Evolutionary conservation across 495 filamentous ascomycete species (phyloP), one percentile per base, ranked within the genome.

Genomic region (Chlorociboria aeruginascens): DNA sequence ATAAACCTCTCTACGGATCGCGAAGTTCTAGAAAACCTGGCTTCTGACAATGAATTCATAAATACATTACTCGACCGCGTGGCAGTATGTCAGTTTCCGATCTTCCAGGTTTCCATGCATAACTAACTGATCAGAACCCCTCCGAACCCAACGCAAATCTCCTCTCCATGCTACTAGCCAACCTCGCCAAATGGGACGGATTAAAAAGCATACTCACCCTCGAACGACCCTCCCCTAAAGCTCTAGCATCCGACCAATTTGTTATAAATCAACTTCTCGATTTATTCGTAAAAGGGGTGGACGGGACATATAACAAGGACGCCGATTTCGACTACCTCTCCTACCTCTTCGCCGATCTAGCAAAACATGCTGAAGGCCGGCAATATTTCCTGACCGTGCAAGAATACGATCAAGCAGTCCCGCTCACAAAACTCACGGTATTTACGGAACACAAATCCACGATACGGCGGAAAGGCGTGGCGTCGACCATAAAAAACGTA

Each of bases 241-340:
- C 72, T 12, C 70, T 76, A 20, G 68, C 82, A 16, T 89, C 89
- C 3, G 82, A 83, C 3, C 70, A 79, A 30, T 68, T 78, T 36
- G 83, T 83, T 10, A 77, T 96, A 43, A 86, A 95, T 61, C 93
- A 97, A 60, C 67, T 97, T 14, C 81, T 97, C 56, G 92, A 95
- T 61, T 82, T 90, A 57, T 98, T 97, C 60, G 93, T 97, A 47
- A 89, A 87, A 65, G 89, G 89, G 10, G 79, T 84, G 3, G 81
- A 85, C 47, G 83, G 81, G 0, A 66, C 68, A 2, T 85, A 89
- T 59, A 98, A 97, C 68, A 81, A 85, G 56, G 48, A 83, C n/a
- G 87, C 89, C 53, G 77, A 85, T 61, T 97, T 76, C 61, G 89
- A 98, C 64, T 95, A 95, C 61, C 73, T 98, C 8, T 77, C 88